Percentiles rank a stretch among this genome's conserved stretches.
These are phyloP conservation scores for Setaria viridis DNA, from an alignment of 202 grass and related monocot genomes.

Conservation along the genomic window DNA sequence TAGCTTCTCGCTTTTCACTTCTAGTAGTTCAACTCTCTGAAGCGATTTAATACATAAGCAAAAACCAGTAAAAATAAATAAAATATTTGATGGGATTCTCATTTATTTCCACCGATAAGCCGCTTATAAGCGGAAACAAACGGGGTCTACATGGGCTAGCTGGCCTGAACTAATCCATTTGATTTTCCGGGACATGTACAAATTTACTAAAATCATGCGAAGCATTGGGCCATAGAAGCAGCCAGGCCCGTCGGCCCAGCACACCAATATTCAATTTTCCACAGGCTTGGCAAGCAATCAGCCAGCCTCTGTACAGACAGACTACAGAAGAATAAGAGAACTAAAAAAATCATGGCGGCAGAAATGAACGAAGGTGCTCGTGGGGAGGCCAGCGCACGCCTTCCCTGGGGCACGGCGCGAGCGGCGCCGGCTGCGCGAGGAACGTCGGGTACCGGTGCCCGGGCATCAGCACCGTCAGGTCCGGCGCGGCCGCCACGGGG, in stretches of 20 bases:
- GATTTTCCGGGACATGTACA: neutral
- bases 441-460: slow-evolving; percentile 89
- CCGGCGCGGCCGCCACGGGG: slow-evolving; percentile 9
- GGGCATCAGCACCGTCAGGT: slow-evolving; percentile 94
- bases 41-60: too few relatives aligned
- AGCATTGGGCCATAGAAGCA: neutral
- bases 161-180: neutral
- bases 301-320: slow-evolving; percentile 29
- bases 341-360: slow-evolving; percentile 24
- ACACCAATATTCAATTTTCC: neutral
- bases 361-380: slow-evolving; percentile 31
- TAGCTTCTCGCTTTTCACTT: too few relatives aligned
- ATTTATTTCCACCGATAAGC: too few relatives aligned
- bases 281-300: too few relatives aligned
- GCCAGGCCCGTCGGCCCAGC: neutral
- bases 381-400: slow-evolving; percentile 84
- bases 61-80: too few relatives aligned
- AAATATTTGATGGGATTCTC: too few relatives aligned
- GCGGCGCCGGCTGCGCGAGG: slow-evolving; percentile 86
- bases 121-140: too few relatives aligned
- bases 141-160: too few relatives aligned
- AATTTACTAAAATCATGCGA: neutral
- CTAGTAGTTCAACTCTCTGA: too few relatives aligned
- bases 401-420: slow-evolving; percentile 68
- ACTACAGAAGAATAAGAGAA: neutral